Evolutionary conservation across 306 rosid species (phyloP).

Genomic region (Hippophae tibetana): DNA sequence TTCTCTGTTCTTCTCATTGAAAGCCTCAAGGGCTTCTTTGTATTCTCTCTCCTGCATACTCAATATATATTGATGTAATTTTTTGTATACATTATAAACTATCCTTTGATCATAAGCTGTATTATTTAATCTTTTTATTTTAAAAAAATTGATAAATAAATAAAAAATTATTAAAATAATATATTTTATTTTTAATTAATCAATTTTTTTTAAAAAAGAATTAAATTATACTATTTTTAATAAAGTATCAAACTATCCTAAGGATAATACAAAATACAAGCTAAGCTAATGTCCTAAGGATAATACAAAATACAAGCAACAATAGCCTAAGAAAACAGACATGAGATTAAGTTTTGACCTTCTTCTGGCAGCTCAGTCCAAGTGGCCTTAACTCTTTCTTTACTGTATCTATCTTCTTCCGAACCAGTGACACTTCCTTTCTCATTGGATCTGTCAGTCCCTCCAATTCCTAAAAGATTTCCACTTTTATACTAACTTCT

Average conservation of each 20-base stretch:
- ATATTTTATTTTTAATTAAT: no score
- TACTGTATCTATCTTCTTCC: neutral
- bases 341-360: neutral
- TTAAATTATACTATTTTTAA: no score
- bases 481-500: no score
- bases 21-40: constrained; percentile 1
- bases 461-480: neutral
- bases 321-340: neutral
- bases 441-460: constrained; percentile 1
- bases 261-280: no score
- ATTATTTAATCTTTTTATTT: no score
- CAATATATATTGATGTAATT: neutral
- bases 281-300: no score
- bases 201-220: no score
- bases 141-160: no score
- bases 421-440: neutral
- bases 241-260: no score
- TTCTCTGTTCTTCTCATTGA: constrained; percentile 3
- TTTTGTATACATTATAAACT: no score
- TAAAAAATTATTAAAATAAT: no score
- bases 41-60: neutral
- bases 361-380: neutral
- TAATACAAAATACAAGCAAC: neutral
- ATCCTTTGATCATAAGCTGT: no score
- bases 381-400: neutral